Evolutionary conservation across 495 filamentous ascomycete species (phyloP), one percentile per base, ranked within the genome.

Genomic region (Tuber aestivum): DNA sequence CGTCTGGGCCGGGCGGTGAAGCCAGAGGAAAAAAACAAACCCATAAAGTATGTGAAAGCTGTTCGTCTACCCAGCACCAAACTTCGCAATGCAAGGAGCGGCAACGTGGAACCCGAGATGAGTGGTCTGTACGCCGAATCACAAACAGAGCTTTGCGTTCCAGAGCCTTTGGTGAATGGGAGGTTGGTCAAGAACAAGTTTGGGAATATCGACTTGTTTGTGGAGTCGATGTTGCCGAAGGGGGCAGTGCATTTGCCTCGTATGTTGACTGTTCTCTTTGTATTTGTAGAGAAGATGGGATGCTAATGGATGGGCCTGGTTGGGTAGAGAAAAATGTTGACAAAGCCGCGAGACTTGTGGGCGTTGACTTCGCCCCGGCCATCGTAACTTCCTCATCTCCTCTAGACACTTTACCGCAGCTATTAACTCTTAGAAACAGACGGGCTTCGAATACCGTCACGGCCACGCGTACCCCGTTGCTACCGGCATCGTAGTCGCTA

Each of bases 131-230:
- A 94, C 81, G 91, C 90, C 0, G 80, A 86, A 9, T 89, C 89
- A 69, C 95, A 98, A 83, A 98, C 95, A 0, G 87, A 89, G 18
- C 68, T 89, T 0, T 97, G 97, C 79, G 83, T 87, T 14, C 88
- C 94, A 1, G 92, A 93, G 32, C 90, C 94, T 0, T 91, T 98
- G 14, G 84, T 91, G 3, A 83, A 88, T 70, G 95, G 94, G 8
- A 86, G 84, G 23, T 87, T 99, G 14, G 95, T 94, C 6, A 92
- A 91, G 76, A 99, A 99, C 79, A 87, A 85, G 14, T 99, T 90
- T 80, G 93, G 92, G 0, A 99, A 99, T 79, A 81, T 98, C 65
- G 95, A 98, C 82, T 81, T 98, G 38, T 98, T 95, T 82, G 93
- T 95, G 16, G 92, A 94, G 1, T 93, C 89, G 76, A 99, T 99